Evolutionary conservation across 352 stramenopile species (phyloP).

Genomic region (Globisporangium radiosum): DNA sequence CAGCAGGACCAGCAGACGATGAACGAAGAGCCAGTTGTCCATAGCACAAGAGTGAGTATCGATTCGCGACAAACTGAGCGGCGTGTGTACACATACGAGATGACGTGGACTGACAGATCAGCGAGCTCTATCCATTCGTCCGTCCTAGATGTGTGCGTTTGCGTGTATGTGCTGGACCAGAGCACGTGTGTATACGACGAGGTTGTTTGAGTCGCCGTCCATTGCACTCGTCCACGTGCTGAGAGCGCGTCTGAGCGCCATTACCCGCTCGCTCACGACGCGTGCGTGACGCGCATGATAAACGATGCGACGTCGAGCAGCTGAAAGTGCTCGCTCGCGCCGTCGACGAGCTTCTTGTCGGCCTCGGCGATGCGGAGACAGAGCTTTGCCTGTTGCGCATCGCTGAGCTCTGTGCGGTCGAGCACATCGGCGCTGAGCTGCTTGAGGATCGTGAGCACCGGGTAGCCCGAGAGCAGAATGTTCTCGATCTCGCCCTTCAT

Average conservation of each 20-base stretch:
- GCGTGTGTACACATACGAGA: too few species aligned
- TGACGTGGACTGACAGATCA: too few species aligned
- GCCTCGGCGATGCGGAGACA: slow-evolving; percentile 92
- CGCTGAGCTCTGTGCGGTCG: slow-evolving; percentile 62
- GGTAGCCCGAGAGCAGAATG: slow-evolving; percentile 91
- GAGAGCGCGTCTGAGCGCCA: not conserved
- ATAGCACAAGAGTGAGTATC: too few species aligned
- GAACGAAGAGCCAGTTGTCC: too few species aligned
- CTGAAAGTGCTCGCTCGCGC: slow-evolving; percentile 95
- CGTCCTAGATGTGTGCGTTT: slow-evolving; percentile 1
- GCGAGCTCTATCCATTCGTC: not conserved
- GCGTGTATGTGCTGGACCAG: not conserved
- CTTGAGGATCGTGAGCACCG: slow-evolving; percentile 88
- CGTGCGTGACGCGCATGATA: slow-evolving; percentile 75
- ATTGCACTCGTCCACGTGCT: too few species aligned
- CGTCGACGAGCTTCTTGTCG: slow-evolving; percentile 95
- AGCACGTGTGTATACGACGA: too few species aligned
- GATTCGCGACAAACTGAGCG: too few species aligned
- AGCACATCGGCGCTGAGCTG: slow-evolving; percentile 84
- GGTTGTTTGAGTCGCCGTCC: not conserved
- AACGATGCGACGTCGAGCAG: slow-evolving; percentile 91
- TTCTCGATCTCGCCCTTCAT: slow-evolving; percentile 90
- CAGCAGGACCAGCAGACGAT: too few species aligned
- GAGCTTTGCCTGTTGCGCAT: slow-evolving; percentile 92
- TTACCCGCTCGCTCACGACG: slow-evolving; percentile 3